These are phyloP conservation scores for Phaeosphaeria sp. DNA, from an alignment of 2,329 filamentous ascomycete species.

Conservation along the genomic window DNA sequence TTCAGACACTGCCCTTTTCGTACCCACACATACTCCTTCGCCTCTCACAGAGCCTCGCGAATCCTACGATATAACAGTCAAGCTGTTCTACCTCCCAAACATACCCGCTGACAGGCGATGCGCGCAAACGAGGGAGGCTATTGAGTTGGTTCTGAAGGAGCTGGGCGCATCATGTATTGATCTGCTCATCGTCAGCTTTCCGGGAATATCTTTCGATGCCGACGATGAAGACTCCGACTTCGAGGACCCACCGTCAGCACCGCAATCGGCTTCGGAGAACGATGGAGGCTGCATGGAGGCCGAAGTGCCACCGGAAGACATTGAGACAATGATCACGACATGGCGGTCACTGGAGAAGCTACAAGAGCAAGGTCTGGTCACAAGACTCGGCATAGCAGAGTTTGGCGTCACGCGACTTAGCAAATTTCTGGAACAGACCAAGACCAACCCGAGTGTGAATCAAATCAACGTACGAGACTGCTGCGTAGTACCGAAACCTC, in stretches of 20 bases:
- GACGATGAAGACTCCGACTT: constrained; percentile 81
- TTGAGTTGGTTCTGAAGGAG: constrained; percentile 80
- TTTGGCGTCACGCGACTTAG: constrained; percentile 84
- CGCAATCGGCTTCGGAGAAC: constrained; percentile 49
- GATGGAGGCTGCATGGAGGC: constrained; percentile 42
- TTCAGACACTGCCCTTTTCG: constrained; percentile 63
- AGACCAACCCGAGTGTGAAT: constrained; percentile 79
- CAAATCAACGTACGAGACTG: constrained; percentile 97
- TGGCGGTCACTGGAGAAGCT: constrained; percentile 74
- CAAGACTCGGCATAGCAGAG: constrained; percentile 83
- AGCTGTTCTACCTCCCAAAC: constrained; percentile 88
- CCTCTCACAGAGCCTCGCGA: constrained; percentile 80
- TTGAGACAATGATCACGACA: constrained; percentile 71
- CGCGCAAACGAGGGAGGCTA: constrained; percentile 76
- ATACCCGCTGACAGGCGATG: constrained; percentile 69
- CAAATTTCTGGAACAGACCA: constrained; percentile 75
- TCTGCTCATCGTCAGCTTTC: constrained; percentile 90
- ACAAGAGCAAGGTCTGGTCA: constrained; percentile 72
- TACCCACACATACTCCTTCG: constrained; percentile 74
- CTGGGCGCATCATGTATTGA: constrained; percentile 78
- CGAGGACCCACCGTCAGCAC: constrained; percentile 51
- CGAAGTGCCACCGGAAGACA: constrained; percentile 56
- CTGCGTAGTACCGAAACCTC: constrained; percentile 89
- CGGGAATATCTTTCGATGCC: constrained; percentile 90
- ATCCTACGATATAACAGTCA: constrained; percentile 93